A percentile compares a stretch with the other conserved stretches of the same genome.
These are phyloP conservation scores for Talaromyces sp. DNA, from an alignment of 2,329 filamentous ascomycete species.

Conservation along the genomic window DNA sequence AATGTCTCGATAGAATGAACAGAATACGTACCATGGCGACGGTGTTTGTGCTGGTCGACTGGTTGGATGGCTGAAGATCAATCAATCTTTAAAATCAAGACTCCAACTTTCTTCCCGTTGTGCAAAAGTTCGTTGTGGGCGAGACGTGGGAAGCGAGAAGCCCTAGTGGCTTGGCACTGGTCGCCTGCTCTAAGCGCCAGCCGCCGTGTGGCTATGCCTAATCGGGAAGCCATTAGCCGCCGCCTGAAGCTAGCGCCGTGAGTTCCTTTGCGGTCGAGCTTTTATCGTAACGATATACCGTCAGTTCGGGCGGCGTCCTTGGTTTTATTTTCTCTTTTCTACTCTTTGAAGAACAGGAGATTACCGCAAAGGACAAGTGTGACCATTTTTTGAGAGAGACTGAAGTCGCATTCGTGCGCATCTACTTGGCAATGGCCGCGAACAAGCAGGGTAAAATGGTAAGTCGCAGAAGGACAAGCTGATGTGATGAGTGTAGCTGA, in stretches of 20 bases:
- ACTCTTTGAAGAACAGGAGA: not conserved
- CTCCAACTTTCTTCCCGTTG: conserved; percentile 10
- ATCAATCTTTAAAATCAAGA: conserved; percentile 18
- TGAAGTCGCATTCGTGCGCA: conserved; percentile 46
- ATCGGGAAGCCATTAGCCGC: conserved; percentile 4
- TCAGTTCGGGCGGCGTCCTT: conserved; percentile 5
- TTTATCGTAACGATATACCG: not conserved
- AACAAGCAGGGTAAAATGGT: conserved; percentile 99
- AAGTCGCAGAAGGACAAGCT: conserved; percentile 44
- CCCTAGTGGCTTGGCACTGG: conserved; percentile 17
- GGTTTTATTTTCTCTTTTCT: not conserved
- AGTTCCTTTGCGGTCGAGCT: conserved; percentile 3
- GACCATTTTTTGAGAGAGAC: conserved; percentile 21
- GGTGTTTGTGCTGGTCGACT: conserved; percentile 38
- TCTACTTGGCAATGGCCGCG: conserved; percentile 45
- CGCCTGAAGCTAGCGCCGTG: not conserved
- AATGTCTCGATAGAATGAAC: conserved; percentile 10
- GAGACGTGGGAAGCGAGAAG: conserved; percentile 16
- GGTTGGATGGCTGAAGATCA: conserved; percentile 27
- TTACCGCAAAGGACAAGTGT: not conserved
- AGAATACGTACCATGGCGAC: conserved; percentile 45
- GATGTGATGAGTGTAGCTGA: conserved; percentile 57
- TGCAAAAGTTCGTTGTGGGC: conserved; percentile 17
- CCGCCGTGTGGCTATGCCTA: not conserved
- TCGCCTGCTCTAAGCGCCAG: conserved; percentile 13